Evolutionary conservation across 2,329 filamentous ascomycete genomes (phyloP), one percentile per base, ranked within the genome.

Genomic region (Penicillium occitanis): DNA sequence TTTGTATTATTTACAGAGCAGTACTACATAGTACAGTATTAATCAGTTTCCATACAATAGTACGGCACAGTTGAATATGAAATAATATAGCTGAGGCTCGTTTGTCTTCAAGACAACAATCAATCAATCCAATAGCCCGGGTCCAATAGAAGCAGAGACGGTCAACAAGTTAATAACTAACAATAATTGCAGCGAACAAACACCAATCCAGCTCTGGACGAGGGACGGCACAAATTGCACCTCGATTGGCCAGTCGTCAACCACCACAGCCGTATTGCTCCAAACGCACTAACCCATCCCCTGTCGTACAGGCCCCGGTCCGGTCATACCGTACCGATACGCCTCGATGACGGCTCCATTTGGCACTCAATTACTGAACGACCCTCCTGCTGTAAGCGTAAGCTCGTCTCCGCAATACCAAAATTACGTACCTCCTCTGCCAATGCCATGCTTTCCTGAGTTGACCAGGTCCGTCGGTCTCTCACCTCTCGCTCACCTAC

Each of bases 401-500:
- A 57, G 33, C 33, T 37, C 30, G 53, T 57, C 61, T 42, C 22
- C 37, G 35, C 50, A 35, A 58, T 64, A 64, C 62, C 62, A 58
- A 64, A 64, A 64, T 64, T 64, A 64, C 62, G 51, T 33, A 44
- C 44, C n/a, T n/a, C 14, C 14, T 28, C 59, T 35, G 28, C 60
- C 33, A 28, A 19, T 62, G 42, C 44, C 46, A 50, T 37, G 30
- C 28, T 33, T 50, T 37, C 42, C 42, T 37, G 25, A 25, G 25
- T 25, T 25, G 25, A 25, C 3, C 25, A 25, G 25, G 25, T 25
- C 55, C 22, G 17, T 46, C 53, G 35, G 57, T 72, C 72, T 71
- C 68, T 60, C 57, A 44, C 68, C 69, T 69, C 67, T 69, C 53
- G 59, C 58, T 67, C 69, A 70, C 33, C 69, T 53, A 53, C 25